These are phyloP conservation scores for Kokia cookei DNA, from an alignment of 441 rosid species.

Conservation along the genomic window DNA sequence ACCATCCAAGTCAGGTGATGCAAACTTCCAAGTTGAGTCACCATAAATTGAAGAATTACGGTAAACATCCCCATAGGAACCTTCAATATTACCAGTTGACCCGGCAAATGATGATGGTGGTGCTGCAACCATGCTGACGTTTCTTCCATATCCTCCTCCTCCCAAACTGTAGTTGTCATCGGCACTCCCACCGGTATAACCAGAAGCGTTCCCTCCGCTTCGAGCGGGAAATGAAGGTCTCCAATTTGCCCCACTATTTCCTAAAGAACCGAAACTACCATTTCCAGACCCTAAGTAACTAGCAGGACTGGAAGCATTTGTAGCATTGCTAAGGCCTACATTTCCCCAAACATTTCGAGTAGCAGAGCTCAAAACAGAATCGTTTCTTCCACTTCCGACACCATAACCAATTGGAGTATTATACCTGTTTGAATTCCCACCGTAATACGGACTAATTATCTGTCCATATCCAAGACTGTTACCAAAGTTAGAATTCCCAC, in stretches of 20 bases:
- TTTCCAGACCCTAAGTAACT: slow-evolving; percentile 28
- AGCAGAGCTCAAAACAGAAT: slow-evolving; percentile 40
- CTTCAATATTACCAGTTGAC: slow-evolving; percentile 39
- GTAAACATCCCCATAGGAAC: slow-evolving; percentile 46
- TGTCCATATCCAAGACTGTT: slow-evolving; percentile 47
- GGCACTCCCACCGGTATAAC: slow-evolving; percentile 26
- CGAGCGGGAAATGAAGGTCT: slow-evolving; percentile 34
- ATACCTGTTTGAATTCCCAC: slow-evolving; percentile 43
- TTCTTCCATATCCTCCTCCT: slow-evolving; percentile 45
- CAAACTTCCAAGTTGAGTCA: slow-evolving; percentile 52
- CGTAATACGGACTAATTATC: slow-evolving; percentile 34
- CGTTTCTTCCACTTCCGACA: slow-evolving; percentile 33
- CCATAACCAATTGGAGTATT: slow-evolving; percentile 48
- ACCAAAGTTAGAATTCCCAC: slow-evolving; percentile 33
- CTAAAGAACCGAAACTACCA: slow-evolving; percentile 34
- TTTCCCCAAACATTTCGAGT: slow-evolving; percentile 60
- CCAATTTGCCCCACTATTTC: slow-evolving; percentile 54
- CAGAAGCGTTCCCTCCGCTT: slow-evolving; percentile 21
- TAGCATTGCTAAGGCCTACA: slow-evolving; percentile 33
- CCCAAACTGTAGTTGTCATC: slow-evolving; percentile 26
- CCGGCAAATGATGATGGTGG: slow-evolving; percentile 40
- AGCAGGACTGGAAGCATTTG: slow-evolving; percentile 30
- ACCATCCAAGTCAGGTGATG: slow-evolving; percentile 39
- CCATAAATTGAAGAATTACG: slow-evolving; percentile 42
- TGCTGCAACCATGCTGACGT: slow-evolving; percentile 26